Percentiles rank a stretch among this genome's conserved stretches.
Evolutionary conservation across 306 rosid genomes (phyloP).

Genomic region (Fagus sylvatica): DNA sequence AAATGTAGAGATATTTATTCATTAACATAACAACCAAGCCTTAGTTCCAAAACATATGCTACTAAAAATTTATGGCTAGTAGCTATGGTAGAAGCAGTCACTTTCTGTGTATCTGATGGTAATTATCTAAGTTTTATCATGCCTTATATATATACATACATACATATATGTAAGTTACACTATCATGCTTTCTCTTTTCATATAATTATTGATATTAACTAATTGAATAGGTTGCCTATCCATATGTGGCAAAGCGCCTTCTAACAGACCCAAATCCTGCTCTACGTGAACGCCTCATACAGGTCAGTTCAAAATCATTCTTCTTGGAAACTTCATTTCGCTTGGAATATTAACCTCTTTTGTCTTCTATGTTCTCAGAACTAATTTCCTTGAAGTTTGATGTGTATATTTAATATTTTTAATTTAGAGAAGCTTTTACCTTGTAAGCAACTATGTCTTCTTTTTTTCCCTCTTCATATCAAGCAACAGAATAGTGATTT

Average conservation of each 20-base stretch:
- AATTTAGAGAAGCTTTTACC: conserved; percentile 12
- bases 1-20: not conserved
- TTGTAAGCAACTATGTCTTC: not conserved
- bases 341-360: conserved; percentile 20
- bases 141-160: conserved; percentile 9
- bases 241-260: conserved; percentile 94
- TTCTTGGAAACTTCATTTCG: conserved; percentile 3
- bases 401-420: not conserved
- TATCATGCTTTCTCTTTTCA: conserved; percentile 17
- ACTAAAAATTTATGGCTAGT: not conserved
- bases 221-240: conserved; percentile 88
- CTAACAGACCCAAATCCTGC: conserved; percentile 98
- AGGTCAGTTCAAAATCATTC: conserved; percentile 55
- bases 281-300: conserved; percentile 93
- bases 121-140: not conserved
- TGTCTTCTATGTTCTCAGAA: not conserved
- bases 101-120: not conserved
- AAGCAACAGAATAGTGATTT: not conserved
- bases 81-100: not conserved
- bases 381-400: not conserved
- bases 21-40: not conserved
- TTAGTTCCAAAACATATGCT: not conserved
- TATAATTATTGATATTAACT: conserved; percentile 19
- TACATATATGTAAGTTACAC: too few species aligned
- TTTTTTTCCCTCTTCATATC: not conserved